A percentile compares a stretch with the other conserved stretches of the same genome.
These are phyloP conservation scores for Astraeus odoratus DNA, from an alignment of 768 basidiomycete species.

Conservation along the genomic window DNA sequence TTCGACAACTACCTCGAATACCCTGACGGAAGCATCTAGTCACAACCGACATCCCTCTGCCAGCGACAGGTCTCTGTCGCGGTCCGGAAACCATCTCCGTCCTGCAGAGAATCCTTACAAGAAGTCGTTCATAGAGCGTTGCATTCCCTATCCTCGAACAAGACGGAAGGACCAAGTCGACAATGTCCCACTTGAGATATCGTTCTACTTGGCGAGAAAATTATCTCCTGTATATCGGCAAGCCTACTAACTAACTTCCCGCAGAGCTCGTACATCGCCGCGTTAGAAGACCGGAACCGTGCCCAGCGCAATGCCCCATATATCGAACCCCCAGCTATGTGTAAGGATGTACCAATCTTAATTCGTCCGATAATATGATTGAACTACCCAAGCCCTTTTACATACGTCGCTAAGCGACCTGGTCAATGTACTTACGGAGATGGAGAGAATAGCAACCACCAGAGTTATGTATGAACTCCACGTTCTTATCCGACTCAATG, in stretches of 20 bases:
- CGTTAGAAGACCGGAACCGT: slow-evolving; percentile 39
- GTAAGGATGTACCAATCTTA: too few relatives aligned
- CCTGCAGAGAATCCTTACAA: slow-evolving; percentile 52
- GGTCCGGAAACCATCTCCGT: slow-evolving; percentile 24
- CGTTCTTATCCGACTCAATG: background rate
- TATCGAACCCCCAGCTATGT: slow-evolving; percentile 49
- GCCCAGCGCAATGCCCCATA: slow-evolving; percentile 14
- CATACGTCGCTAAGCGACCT: slow-evolving; percentile 44
- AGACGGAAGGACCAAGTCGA: slow-evolving; percentile 45
- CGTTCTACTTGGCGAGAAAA: slow-evolving; percentile 53
- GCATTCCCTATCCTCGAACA: slow-evolving; percentile 53
- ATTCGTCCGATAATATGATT: too few relatives aligned
- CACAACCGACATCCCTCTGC: background rate
- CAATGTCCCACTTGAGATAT: slow-evolving; percentile 64
- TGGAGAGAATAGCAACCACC: slow-evolving; percentile 68
- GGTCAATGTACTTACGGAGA: slow-evolving; percentile 57
- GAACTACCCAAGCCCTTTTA: slow-evolving; percentile 47
- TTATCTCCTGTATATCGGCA: too few relatives aligned
- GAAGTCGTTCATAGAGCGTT: slow-evolving; percentile 51
- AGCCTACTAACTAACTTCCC: background rate
- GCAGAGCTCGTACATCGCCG: slow-evolving; percentile 63
- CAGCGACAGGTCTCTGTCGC: background rate
- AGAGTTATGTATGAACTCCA: slow-evolving; percentile 25
- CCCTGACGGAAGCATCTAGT: background rate
- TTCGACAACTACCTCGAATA: background rate